A percentile compares a stretch with the other conserved stretches of the same genome.
phyloP scores from a whole-genome alignment of 108 stramenopile species.

The Fistulifera solaris region DNA sequence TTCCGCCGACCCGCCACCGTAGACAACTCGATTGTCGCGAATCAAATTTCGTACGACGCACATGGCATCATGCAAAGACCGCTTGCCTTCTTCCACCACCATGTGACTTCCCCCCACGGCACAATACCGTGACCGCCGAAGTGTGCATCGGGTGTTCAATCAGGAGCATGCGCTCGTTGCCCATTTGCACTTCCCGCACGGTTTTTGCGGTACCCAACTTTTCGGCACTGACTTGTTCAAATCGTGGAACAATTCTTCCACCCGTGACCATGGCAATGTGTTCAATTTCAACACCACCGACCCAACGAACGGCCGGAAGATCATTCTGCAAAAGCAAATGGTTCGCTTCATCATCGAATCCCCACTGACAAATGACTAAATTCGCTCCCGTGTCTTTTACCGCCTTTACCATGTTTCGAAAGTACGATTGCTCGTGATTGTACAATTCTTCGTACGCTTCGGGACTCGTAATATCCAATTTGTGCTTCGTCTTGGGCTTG shows the following conservation, averaged over 20 bases:
- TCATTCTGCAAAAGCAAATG: conserved; percentile 91
- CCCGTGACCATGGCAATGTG: conserved; percentile 99
- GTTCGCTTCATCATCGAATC: conserved; percentile 99
- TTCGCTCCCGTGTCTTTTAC: conserved; percentile 98
- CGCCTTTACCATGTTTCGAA: conserved; percentile 94
- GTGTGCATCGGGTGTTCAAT: conserved; percentile 95
- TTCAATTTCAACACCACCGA: conserved; percentile 99
- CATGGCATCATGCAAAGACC: conserved; percentile 99
- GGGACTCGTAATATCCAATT: conserved; percentile 92
- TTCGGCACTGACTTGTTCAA: conserved; percentile 85
- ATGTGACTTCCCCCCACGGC: conserved; percentile 98
- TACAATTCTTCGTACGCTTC: conserved; percentile 95
- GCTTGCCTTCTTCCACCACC: conserved; percentile 99
- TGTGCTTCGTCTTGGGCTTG: conserved; percentile 99
- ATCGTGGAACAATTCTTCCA: conserved; percentile 96
- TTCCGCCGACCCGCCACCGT: conserved; percentile 98
- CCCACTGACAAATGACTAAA: conserved; percentile 97
- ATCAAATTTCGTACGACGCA: conserved; percentile 99
- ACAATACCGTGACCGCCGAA: conserved; percentile 95
- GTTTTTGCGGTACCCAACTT: conserved; percentile 93
- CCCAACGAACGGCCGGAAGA: conserved; percentile 93
- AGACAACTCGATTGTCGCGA: conserved; percentile 95
- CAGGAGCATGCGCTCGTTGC: conserved; percentile 92
- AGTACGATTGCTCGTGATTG: conserved; percentile 95
- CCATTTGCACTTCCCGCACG: conserved; percentile 92